Conservation (phyloP, 228 moss, liverwort and hornwort genomes). For the Sphagnum fallax region DNA sequence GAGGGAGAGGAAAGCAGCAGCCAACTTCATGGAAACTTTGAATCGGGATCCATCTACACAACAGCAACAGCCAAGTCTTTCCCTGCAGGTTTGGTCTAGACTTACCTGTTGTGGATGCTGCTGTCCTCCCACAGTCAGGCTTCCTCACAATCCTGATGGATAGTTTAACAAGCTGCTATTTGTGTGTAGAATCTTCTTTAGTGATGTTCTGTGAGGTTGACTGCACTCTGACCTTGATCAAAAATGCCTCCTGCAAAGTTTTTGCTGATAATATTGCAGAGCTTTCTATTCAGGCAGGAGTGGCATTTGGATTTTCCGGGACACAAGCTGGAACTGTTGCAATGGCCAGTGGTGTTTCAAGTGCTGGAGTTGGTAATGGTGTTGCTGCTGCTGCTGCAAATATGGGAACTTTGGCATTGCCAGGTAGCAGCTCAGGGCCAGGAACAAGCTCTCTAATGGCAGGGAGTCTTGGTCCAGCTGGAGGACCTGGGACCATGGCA, state of each 20-base stretch:
- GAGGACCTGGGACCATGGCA: constrained; percentile 17
- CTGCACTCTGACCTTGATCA: too few relatives aligned
- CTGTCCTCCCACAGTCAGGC: background rate
- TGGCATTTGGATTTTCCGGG: constrained; percentile 22
- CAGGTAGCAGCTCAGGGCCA: constrained; percentile 14
- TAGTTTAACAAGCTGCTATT: background rate
- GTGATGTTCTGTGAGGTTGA: background rate
- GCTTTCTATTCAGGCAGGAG: constrained; percentile 8
- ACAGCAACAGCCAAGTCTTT: constrained; percentile 42
- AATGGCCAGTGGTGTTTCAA: constrained; percentile 2
- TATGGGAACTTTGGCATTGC: background rate
- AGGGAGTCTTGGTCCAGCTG: constrained; percentile 25
- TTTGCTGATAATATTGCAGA: background rate
- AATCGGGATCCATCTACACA: constrained; percentile 47
- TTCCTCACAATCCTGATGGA: background rate
- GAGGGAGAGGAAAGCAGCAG: background rate
- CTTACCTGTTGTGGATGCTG: too few relatives aligned
- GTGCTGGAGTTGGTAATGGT: constrained; percentile 11
- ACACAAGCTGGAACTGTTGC: constrained; percentile 25
- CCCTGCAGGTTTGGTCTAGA: constrained; percentile 42
- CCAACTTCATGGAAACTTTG: constrained; percentile 28
- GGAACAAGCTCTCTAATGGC: constrained; percentile 18
- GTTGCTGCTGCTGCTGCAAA: constrained; percentile 4
- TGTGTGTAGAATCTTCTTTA: background rate
- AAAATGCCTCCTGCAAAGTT: background rate